Percentiles rank a stretch among this genome's conserved stretches.
Evolutionary conservation across 1,284 basidiomycete genomes (phyloP).

Genomic region (Heterobasidion irregulare): DNA sequence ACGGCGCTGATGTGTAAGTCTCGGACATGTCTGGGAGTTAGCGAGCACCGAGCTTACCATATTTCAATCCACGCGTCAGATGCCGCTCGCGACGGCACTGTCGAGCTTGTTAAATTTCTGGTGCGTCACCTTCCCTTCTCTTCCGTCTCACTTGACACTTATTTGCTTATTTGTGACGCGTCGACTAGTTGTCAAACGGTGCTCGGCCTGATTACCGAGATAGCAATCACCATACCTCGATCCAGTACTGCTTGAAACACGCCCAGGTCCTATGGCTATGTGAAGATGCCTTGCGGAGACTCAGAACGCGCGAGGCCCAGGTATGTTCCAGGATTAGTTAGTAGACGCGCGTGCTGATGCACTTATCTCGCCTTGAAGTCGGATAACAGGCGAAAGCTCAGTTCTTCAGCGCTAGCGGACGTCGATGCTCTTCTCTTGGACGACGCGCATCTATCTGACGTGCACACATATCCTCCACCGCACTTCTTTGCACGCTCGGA

Average conservation of each 20-base stretch:
- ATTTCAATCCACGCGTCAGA: conserved; percentile 32
- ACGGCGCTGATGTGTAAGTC: conserved; percentile 74
- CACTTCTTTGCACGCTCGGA: conserved; percentile 22
- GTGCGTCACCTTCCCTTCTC: conserved; percentile 28
- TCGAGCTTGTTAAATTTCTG: conserved; percentile 52
- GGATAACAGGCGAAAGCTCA: conserved; percentile 16
- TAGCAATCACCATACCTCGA: conserved; percentile 55
- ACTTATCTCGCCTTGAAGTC: conserved; percentile 11
- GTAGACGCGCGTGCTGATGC: neutral
- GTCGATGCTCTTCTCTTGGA: conserved; percentile 3
- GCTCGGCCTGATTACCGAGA: conserved; percentile 66
- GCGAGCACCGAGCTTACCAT: neutral
- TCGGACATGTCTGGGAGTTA: conserved; percentile 5
- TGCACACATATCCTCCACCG: conserved; percentile 6
- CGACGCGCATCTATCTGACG: neutral
- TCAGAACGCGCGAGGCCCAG: conserved; percentile 46
- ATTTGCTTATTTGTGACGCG: neutral
- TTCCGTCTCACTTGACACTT: neutral
- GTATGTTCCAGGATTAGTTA: conserved; percentile 24
- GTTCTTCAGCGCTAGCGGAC: conserved; percentile 13
- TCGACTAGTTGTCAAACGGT: conserved; percentile 49
- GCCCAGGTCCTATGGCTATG: conserved; percentile 58
- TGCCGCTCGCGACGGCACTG: conserved; percentile 60
- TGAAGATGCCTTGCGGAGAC: conserved; percentile 52
- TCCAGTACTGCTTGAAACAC: conserved; percentile 58